Conservation (phyloP, 2,329 filamentous ascomycete genomes). For the Nemania bipapillata region DNA sequence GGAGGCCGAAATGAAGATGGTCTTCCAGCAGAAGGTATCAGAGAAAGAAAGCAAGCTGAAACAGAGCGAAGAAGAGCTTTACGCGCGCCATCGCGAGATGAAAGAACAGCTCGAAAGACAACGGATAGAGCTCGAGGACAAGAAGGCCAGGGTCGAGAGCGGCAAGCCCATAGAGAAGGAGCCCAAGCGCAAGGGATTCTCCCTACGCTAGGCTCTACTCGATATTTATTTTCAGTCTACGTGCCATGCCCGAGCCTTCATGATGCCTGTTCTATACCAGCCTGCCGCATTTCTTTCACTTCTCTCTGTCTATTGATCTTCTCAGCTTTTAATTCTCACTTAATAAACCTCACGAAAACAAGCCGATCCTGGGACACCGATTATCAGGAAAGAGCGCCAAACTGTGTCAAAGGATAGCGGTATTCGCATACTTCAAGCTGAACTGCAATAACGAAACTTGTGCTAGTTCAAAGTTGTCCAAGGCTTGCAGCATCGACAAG, state of each 20-base stretch:
- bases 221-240: conserved; percentile 52
- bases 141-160: conserved; percentile 95
- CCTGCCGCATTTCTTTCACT: conserved; percentile 60
- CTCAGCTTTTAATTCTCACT: conserved; percentile 59
- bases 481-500: conserved; percentile 17
- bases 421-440: conserved; percentile 36
- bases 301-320: conserved; percentile 55
- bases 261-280: conserved; percentile 70
- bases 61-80: conserved; percentile 98
- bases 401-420: conserved; percentile 14
- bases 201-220: conserved; percentile 77
- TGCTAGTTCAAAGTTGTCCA: not conserved
- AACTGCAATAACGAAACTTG: conserved; percentile 37
- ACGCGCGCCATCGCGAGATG: conserved; percentile 98
- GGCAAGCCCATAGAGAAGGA: conserved; percentile 97
- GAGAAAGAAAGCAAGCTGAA: conserved; percentile 99
- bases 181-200: conserved; percentile 99
- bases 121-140: conserved; percentile 94
- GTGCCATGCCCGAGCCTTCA: conserved; percentile 68
- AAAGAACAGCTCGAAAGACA: conserved; percentile 98
- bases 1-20: conserved; percentile 99
- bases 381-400: conserved; percentile 36
- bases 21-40: conserved; percentile 99
- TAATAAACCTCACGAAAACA: conserved; percentile 56
- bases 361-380: conserved; percentile 44